Base-by-base conservation (phyloP, 2,329 filamentous ascomycete genomes). In the Penicillium sp. region DNA sequence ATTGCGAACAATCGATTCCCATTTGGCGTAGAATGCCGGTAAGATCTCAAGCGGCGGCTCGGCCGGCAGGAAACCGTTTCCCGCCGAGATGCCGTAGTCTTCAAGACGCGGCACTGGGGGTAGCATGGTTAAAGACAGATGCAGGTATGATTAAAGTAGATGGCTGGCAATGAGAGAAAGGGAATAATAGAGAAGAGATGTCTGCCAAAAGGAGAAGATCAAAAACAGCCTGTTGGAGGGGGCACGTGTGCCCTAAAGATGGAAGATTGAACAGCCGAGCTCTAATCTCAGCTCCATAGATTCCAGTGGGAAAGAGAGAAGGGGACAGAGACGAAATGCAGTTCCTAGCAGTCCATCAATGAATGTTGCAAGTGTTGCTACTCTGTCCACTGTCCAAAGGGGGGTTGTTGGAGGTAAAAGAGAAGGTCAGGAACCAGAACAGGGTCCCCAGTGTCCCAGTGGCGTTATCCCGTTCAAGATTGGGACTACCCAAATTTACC, bases 21-120 rank as follows among this genome's bases (percentile, higher is more conserved):
- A 99, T 70, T 91, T 91, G 73, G 90, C 87, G 76, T 97, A 99
- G 79, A 97, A 97, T 2, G 89, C 90, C 9, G 92, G 89, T 13
- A 99, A 85, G 51, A 85, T 79, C 58, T 90, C 87, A 59, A 97
- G 80, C 37, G 94, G 94, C 31, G 89, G 77, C 60, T 91, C 86
- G 58, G 89, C 81, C 2, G 94, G 92, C 50, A 99, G 84, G 77
- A 99, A 99, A 67, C 94, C 94, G 76, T 91, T 86, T 53, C 86
- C 66, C 10, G 75, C 68, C 23, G 77, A 77, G 50, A 80, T 72
- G 75, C 89, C 90, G 77, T 95, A 96, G 74, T 95, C 88, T 71
- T 85, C 82, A 54, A 90, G 82, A 43, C 65, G 67, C 8, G 77
- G 77, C 18, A 80, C 66, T 5, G 77, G 76, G 55, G 77, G 75